Evolutionary conservation across 108 stramenopile genomes (phyloP).

Genomic region (Pseudonitzschia multistriata): DNA sequence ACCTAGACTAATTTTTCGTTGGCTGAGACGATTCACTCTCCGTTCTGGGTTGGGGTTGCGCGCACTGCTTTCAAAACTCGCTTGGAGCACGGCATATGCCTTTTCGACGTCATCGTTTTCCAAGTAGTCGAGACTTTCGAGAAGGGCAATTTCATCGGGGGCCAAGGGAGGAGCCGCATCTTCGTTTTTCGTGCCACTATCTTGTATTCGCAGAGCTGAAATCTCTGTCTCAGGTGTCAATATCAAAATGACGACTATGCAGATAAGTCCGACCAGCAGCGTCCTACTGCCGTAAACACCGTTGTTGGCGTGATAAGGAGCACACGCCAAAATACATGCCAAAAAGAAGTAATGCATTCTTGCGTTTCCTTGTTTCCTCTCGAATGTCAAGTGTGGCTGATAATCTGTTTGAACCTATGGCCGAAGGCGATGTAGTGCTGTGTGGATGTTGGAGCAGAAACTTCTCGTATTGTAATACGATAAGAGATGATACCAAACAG

Average conservation of each 20-base stretch:
- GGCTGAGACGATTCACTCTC: slow-evolving; percentile 29
- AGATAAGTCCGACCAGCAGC: not conserved
- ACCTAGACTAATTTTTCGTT: slow-evolving; percentile 40
- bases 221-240: not conserved
- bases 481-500: too few relatives aligned
- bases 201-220: not conserved
- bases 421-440: too few relatives aligned
- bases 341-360: slow-evolving; percentile 12
- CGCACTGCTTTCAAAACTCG: slow-evolving; percentile 37
- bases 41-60: slow-evolving; percentile 35
- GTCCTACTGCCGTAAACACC: not conserved
- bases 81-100: slow-evolving; percentile 52
- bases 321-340: slow-evolving; percentile 10
- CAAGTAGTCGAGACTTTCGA: slow-evolving; percentile 25
- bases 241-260: not conserved
- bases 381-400: not conserved
- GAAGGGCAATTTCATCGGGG: slow-evolving; percentile 10
- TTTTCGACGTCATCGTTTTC: slow-evolving; percentile 57
- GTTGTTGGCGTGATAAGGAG: slow-evolving; percentile 6
- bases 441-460: too few relatives aligned
- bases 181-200: not conserved
- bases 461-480: too few relatives aligned
- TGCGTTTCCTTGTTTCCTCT: not conserved
- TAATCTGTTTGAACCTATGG: too few relatives aligned
- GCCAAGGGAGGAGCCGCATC: slow-evolving; percentile 2